These are phyloP conservation scores for Tylopilus plumbeoviolaceoides DNA, from an alignment of 768 basidiomycete species.

Conservation along the genomic window DNA sequence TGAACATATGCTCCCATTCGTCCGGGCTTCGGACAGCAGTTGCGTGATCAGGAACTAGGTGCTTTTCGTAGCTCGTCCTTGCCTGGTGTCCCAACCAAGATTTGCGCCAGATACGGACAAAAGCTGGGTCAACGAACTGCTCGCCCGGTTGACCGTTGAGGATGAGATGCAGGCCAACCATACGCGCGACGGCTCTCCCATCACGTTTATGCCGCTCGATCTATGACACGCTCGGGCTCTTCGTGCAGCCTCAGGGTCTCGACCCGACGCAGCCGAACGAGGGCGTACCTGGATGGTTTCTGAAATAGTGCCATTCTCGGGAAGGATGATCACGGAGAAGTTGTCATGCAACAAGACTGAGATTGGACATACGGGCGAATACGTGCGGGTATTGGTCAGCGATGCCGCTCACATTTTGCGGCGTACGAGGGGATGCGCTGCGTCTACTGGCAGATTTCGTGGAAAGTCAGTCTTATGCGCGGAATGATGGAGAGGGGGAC, in stretches of 20 bases:
- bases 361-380: constrained; percentile 29
- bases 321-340: constrained; percentile 65
- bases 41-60: no score
- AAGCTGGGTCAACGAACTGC: constrained; percentile 73
- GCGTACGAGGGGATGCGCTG: constrained; percentile 46
- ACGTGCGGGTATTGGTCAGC: constrained; percentile 70
- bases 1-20: no score
- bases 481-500: constrained; percentile 63
- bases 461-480: constrained; percentile 62
- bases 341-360: constrained; percentile 39
- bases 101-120: constrained; percentile 41
- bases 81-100: no score
- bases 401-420: constrained; percentile 63
- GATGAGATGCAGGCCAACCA: constrained; percentile 75
- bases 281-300: constrained; percentile 50
- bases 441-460: constrained; percentile 65
- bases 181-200: no score
- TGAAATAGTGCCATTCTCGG: no score
- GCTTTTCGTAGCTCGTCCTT: no score
- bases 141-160: constrained; percentile 70
- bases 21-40: no score
- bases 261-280: constrained; percentile 9
- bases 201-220: no score
- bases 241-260: constrained; percentile 36
- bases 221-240: constrained; percentile 51